Evolutionary conservation across 2,329 filamentous ascomycete species (phyloP), one percentile per base, ranked within the genome.

Genomic region (Xylaria arbuscula): DNA sequence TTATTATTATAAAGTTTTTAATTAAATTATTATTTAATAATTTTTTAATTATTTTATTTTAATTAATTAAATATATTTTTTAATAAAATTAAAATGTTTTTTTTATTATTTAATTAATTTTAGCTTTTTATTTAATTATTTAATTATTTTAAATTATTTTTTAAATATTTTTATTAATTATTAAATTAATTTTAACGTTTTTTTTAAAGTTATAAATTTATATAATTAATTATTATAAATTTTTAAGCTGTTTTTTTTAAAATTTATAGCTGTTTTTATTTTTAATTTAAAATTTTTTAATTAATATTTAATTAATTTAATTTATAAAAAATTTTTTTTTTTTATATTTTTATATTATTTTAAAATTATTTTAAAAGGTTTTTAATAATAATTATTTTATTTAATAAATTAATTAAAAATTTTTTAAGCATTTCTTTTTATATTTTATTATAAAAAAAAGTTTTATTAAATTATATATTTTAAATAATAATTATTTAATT

Each of bases 401-500:
- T 56, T 38, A 40, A 13, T 22, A 40, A 15, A 2, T 56, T 24
- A 22, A 38, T 55, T 22, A 11, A 19, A 38, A 38, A 7, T 38
- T 13, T 38, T 22, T 22, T 15, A 40, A 15, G 1, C 7, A 13
- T 13, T 22, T 22, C 22, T 38, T 38, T 22, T 2, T 40, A 22
- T 4, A 38, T 36, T 36, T 36, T 36, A 17, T 17, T 17, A 53
- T 53, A 53, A 36, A n/a, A 53, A 2, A 36, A 28, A 0, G 3
- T 10, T 32, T 53, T 53, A 36, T 53, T 53, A 53, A 38, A 55
- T 1, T 6, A 1, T 38, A 55, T 55, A 40, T 55, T 38, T 22
- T 55, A 38, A 22, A 55, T 40, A 55, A 22, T 55, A 55, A 55
- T 55, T 40, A 55, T 24, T 55, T 55, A 19, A 22, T 36, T 55